These are phyloP conservation scores for Globisporangium camurandrum DNA, from an alignment of 352 stramenopile species.

Conservation along the genomic window DNA sequence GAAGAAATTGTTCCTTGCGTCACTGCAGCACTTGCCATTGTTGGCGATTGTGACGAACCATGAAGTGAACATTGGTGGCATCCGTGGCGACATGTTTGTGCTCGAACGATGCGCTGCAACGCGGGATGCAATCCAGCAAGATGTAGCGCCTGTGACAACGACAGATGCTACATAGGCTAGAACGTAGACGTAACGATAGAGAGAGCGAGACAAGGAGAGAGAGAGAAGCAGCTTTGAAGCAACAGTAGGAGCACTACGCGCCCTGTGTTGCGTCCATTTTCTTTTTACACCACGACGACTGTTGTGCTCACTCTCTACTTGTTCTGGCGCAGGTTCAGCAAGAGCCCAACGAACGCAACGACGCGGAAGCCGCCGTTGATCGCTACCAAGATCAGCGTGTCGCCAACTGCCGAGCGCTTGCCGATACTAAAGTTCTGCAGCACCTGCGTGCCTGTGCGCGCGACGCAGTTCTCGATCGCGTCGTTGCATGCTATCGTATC, in stretches of 20 bases:
- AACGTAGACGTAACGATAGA: no score
- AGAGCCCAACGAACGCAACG: constrained; percentile 24
- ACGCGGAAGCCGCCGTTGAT: constrained; percentile 27
- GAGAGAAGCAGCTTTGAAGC: no score
- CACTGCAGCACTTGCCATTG: constrained; percentile 27
- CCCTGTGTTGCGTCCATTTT: no score
- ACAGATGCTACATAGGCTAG: no score
- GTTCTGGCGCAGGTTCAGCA: constrained; percentile 15
- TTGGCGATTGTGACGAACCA: constrained; percentile 35
- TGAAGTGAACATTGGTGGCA: constrained; percentile 68
- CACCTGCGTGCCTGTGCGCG: not conserved
- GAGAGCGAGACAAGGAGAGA: no score
- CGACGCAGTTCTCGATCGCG: not conserved
- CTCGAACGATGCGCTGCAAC: no score
- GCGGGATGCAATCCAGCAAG: no score
- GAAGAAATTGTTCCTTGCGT: constrained; percentile 67
- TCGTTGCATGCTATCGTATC: constrained; percentile 24
- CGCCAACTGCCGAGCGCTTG: constrained; percentile 22
- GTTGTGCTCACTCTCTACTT: no score
- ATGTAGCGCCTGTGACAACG: no score
- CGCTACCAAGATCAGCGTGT: constrained; percentile 27
- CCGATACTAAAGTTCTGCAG: constrained; percentile 2
- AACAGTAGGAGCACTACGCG: no score
- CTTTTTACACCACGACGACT: no score
- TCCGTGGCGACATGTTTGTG: constrained; percentile 57